Evolutionary conservation across 345 rosid genomes (phyloP), one percentile per base, ranked within the genome.

Genomic region (Geranium rotundifolium): DNA sequence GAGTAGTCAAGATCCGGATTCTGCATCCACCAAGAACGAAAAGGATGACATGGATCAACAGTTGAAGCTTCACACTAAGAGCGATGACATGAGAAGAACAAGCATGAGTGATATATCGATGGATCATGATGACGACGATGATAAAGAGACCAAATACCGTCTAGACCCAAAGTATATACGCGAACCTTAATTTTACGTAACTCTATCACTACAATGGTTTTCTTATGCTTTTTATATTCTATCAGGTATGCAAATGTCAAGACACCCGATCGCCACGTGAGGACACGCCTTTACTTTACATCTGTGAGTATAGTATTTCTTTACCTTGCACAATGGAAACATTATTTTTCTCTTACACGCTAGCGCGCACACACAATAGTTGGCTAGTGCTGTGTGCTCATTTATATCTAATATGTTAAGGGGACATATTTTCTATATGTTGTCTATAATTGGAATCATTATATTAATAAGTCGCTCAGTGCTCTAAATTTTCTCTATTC

Each of bases 261-360:
- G 85, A 84, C 96, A 15, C 99, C 99, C 17, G 99, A 91, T 61
- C 96, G 97, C 60, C 99, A 95, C 62, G 87, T 95, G 61, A 84
- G 97, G 60, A 95, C 97, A n/a, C 96, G 99, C 58, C 97, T 95
- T 62, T 95, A 95, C 80, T 95, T 95, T 75, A 95, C 99, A 61
- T 95, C 99, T n/a, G 99, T 93, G 80, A 86, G 97, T 79, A 70
- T 50, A 27, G 60, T 46, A 46, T 14, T 46, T 14, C 12, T 46
- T 46, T 14, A 34, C 41, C 41, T 34, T 34, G 41, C 10, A 34
- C 41, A 1, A 8, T 34, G 10, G 6, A 34, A 34, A 8, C 10
- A 34, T 34, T 34, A 34, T 34, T 8, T 34, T 34, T 34, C 10
- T 34, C 41, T 34, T 34, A 34, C 41, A 34, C 41, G 6, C 41